Conservation (phyloP, 768 basidiomycete genomes). For the Tylopilus cervinicoccineus region DNA sequence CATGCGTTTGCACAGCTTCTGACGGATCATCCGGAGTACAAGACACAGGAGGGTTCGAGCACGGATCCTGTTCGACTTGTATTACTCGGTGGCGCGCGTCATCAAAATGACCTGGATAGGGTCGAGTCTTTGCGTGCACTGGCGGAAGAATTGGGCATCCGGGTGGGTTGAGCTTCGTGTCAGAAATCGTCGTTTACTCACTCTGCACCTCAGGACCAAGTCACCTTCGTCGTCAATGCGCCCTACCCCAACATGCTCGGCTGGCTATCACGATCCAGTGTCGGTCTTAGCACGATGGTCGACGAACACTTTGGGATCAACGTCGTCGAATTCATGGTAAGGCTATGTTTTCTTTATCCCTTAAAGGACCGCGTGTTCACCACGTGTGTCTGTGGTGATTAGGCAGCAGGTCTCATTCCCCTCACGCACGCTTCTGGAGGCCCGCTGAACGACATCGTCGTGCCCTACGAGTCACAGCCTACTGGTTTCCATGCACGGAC, state of each 20-base stretch:
- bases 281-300: conserved; percentile 94
- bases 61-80: conserved; percentile 51
- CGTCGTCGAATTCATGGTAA: conserved; percentile 94
- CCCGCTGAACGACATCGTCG: conserved; percentile 86
- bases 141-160: conserved; percentile 58
- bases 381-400: conserved; percentile 7
- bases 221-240: conserved; percentile 82
- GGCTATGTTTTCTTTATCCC: conserved; percentile 19
- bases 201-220: conserved; percentile 46
- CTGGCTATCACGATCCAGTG: conserved; percentile 70
- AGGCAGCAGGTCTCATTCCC: conserved; percentile 94
- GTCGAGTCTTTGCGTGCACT: conserved; percentile 57
- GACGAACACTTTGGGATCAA: conserved; percentile 99
- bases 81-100: conserved; percentile 83
- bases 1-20: conserved; percentile 62
- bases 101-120: conserved; percentile 66
- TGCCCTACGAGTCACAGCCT: conserved; percentile 64
- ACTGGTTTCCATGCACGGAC: conserved; percentile 85
- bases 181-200: conserved; percentile 1
- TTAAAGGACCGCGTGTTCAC: conserved; percentile 10
- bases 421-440: conserved; percentile 93
- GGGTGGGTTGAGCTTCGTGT: conserved; percentile 41
- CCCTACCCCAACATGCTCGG: conserved; percentile 65
- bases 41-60: conserved; percentile 11
- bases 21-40: conserved; percentile 55